Conservation (phyloP, 192 early-diverging fungal genomes). For the Neocallimastix lanati region DNA sequence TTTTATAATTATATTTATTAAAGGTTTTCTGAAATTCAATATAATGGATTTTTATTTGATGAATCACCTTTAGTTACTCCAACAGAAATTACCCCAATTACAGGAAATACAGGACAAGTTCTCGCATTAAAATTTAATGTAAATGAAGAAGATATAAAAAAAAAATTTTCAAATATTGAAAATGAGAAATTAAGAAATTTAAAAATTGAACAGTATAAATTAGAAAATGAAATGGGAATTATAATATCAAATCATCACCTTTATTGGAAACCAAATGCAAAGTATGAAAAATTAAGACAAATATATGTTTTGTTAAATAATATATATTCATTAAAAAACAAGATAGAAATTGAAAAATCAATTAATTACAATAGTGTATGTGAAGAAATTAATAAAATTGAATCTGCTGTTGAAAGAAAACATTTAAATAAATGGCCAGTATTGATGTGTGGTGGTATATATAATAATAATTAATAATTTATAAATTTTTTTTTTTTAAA, state of each 20-base stretch:
- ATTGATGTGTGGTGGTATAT: neutral
- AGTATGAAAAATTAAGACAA: neutral
- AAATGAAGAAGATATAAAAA: neutral
- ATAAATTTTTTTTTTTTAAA: no score
- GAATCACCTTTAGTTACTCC: neutral
- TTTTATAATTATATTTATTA: neutral
- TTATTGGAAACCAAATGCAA: neutral
- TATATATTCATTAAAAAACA: neutral
- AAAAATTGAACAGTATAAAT: neutral
- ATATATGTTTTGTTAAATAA: neutral
- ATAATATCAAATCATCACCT: neutral
- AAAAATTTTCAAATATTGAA: neutral
- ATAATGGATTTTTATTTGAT: neutral
- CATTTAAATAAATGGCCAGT: neutral
- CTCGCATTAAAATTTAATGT: neutral
- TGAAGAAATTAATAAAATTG: neutral
- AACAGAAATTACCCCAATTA: neutral
- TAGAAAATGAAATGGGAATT: neutral
- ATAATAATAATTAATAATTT: no score
- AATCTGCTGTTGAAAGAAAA: neutral
- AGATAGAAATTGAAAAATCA: neutral
- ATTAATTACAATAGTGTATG: neutral
- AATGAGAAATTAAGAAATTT: neutral
- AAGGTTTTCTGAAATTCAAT: neutral
- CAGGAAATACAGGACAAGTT: neutral